Percentiles rank a stretch among this genome's conserved stretches.
Evolutionary conservation across 2,329 filamentous ascomycete species (phyloP).

Genomic region (Lasiodiplodia gonubiensis): DNA sequence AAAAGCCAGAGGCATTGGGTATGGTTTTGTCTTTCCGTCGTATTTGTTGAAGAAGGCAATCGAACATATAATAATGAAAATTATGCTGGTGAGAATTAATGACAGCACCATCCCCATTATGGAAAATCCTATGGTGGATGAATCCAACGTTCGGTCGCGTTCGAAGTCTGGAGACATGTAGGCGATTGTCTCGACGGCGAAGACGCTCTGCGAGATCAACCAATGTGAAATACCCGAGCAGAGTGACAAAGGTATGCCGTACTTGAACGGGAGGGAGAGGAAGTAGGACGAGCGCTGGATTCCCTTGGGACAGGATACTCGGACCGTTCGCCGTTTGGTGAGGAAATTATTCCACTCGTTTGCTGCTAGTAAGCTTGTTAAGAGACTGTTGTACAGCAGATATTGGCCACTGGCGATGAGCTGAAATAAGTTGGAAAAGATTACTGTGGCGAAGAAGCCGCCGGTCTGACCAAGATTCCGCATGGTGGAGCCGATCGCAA

Average conservation of each 20-base stretch:
- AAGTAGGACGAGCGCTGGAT: conserved; percentile 50
- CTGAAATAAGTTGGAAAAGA: neutral
- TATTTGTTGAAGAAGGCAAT: neutral
- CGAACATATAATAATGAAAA: neutral
- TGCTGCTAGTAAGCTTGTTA: conserved; percentile 55
- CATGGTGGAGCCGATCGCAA: neutral
- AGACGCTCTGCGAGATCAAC: conserved; percentile 52
- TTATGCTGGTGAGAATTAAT: conserved; percentile 23
- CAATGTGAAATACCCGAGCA: conserved; percentile 47
- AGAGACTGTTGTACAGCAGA: conserved; percentile 52
- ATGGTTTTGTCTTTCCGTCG: conserved; percentile 25
- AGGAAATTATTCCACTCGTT: conserved; percentile 55
- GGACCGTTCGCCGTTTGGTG: conserved; percentile 40
- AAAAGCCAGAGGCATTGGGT: neutral
- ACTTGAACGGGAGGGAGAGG: conserved; percentile 48
- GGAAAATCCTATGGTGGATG: conserved; percentile 8
- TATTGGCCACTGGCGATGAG: conserved; percentile 54
- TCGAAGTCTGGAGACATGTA: conserved; percentile 30
- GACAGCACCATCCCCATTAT: conserved; percentile 30
- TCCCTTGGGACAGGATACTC: conserved; percentile 45
- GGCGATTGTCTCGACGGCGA: conserved; percentile 39
- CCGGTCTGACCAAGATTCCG: neutral
- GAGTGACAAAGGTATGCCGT: conserved; percentile 45
- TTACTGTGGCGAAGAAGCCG: neutral
- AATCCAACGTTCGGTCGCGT: conserved; percentile 18